phyloP scores from a whole-genome alignment of 805 yeast species.

The Pichia deserticola region DNA sequence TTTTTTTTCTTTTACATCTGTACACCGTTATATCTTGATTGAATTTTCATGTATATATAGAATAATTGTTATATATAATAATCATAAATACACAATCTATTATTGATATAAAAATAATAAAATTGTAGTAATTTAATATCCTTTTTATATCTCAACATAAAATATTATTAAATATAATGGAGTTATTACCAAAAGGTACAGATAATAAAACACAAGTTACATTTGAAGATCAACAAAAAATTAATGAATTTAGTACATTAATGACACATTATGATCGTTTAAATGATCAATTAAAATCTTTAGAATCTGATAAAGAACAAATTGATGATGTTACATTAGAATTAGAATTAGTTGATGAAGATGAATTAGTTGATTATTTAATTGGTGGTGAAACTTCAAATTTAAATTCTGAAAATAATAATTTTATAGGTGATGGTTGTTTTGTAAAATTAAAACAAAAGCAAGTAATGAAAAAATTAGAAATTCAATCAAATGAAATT shows the following conservation, averaged over 20 bases:
- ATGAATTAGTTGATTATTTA: slow-evolving; percentile 64
- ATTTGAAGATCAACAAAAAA: slow-evolving; percentile 83
- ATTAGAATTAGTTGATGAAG: slow-evolving; percentile 77
- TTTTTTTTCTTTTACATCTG: no score
- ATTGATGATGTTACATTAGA: slow-evolving; percentile 81
- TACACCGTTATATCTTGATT: no score
- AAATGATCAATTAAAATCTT: slow-evolving; percentile 39
- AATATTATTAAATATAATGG: slow-evolving; percentile 14
- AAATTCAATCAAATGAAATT: slow-evolving; percentile 48
- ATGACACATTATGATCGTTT: slow-evolving; percentile 62
- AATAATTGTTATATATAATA: no score
- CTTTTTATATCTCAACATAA: no score
- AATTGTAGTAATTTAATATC: no score
- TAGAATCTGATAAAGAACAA: slow-evolving; percentile 71
- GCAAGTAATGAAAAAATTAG: slow-evolving; percentile 63
- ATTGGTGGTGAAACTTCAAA: slow-evolving; percentile 51
- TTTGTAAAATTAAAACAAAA: slow-evolving; percentile 64
- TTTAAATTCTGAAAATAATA: slow-evolving; percentile 49
- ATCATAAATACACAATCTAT: no score
- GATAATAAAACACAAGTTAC: slow-evolving; percentile 51
- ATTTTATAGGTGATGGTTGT: slow-evolving; percentile 74
- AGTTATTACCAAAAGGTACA: slow-evolving; percentile 46
- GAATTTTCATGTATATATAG: no score
- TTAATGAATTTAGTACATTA: slow-evolving; percentile 81
- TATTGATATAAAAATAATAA: no score